phyloP scores from a whole-genome alignment of 345 rosid genomes.

The Leavenworthia alabamica region DNA sequence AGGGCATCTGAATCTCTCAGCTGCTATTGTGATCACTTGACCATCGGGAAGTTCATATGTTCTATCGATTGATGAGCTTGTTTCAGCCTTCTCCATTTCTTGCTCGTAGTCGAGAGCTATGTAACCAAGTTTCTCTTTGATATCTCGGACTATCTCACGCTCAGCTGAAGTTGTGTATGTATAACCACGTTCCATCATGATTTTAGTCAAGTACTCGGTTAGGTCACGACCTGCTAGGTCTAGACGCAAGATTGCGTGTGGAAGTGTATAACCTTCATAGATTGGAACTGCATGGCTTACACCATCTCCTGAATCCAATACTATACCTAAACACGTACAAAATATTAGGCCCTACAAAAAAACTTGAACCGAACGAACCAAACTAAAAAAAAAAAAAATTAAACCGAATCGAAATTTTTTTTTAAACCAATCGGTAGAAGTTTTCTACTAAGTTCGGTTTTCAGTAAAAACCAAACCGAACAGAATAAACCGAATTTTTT shows the following conservation, averaged over 20 bases:
- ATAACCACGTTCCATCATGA: constrained; percentile 66
- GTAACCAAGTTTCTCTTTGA: constrained; percentile 70
- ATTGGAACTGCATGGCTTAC: constrained; percentile 23
- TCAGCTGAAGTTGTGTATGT: constrained; percentile 62
- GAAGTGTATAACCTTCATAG: constrained; percentile 16
- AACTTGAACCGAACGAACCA: too few species aligned
- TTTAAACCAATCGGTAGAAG: too few species aligned
- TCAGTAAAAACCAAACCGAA: too few species aligned
- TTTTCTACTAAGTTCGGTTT: too few species aligned
- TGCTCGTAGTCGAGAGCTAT: constrained; percentile 68
- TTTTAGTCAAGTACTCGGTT: constrained; percentile 63
- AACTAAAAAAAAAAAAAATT: too few species aligned
- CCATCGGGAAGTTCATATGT: constrained; percentile 70
- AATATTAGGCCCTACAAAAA: too few species aligned
- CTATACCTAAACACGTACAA: too few species aligned
- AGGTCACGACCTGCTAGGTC: constrained; percentile 80
- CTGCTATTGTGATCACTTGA: constrained; percentile 64
- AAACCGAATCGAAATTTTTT: too few species aligned
- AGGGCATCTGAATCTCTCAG: constrained; percentile 71
- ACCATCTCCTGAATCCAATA: constrained; percentile 23
- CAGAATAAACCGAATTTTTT: too few species aligned
- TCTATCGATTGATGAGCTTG: constrained; percentile 58
- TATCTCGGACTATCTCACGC: constrained; percentile 36
- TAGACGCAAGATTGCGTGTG: constrained; percentile 72
- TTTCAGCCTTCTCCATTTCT: constrained; percentile 50